phyloP scores from a whole-genome alignment of 2,329 filamentous ascomycete species.

The Orbilia brochopaga region DNA sequence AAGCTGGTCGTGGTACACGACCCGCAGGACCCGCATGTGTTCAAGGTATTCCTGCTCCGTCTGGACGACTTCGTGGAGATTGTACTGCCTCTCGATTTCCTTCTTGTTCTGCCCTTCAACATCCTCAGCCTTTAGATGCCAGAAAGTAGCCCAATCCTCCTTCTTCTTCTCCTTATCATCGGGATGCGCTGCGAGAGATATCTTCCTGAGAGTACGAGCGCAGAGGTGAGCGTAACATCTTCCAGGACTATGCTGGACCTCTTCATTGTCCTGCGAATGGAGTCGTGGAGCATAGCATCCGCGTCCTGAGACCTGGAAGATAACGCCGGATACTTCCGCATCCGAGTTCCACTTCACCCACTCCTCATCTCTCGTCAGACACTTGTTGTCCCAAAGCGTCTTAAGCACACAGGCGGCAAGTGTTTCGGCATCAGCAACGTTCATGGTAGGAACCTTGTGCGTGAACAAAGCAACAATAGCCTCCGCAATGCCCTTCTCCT shows the following conservation, averaged over 20 bases:
- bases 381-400: slow-evolving; percentile 78
- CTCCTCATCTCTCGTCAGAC: slow-evolving; percentile 86
- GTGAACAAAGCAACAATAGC: slow-evolving; percentile 88
- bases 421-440: slow-evolving; percentile 92
- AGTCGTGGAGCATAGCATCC: slow-evolving; percentile 89
- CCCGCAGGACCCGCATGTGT: slow-evolving; percentile 81
- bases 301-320: slow-evolving; percentile 88
- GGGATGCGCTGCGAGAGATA: slow-evolving; percentile 78
- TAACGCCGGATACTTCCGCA: slow-evolving; percentile 80
- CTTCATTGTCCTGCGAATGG: slow-evolving; percentile 67
- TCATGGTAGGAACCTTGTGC: slow-evolving; percentile 96
- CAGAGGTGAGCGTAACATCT: slow-evolving; percentile 95
- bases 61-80: slow-evolving; percentile 91
- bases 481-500: slow-evolving; percentile 81
- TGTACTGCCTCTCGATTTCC: slow-evolving; percentile 90
- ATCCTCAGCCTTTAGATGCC: slow-evolving; percentile 78
- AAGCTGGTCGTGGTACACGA: slow-evolving; percentile 84
- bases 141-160: slow-evolving; percentile 89
- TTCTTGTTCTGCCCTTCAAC: slow-evolving; percentile 76
- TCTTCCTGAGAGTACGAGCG: slow-evolving; percentile 90
- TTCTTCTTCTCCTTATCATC: slow-evolving; percentile 71
- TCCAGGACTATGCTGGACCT: slow-evolving; percentile 65
- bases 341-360: slow-evolving; percentile 87
- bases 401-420: slow-evolving; percentile 78
- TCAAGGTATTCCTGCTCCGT: slow-evolving; percentile 91